These are phyloP conservation scores for Globisporangium yorkense DNA, from an alignment of 352 stramenopile species.

Conservation along the genomic window DNA sequence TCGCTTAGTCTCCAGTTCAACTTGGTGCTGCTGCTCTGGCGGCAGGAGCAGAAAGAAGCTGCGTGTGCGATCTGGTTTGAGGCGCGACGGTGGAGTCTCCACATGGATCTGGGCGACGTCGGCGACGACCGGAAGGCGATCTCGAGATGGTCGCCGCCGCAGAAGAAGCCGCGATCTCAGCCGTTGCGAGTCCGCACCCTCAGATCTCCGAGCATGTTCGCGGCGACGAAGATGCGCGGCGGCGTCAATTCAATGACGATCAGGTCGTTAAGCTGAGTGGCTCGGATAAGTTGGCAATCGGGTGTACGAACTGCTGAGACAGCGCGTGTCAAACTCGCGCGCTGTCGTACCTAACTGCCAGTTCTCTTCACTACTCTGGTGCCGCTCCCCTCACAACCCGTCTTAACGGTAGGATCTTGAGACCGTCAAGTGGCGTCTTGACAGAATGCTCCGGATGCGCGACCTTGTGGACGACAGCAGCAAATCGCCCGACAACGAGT, in stretches of 20 bases:
- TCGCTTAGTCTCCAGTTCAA: constrained; percentile 61
- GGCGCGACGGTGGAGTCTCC: constrained; percentile 43
- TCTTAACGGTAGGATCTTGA: too few relatives aligned
- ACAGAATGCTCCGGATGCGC: background rate
- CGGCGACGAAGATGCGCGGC: constrained; percentile 4
- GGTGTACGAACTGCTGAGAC: too few relatives aligned
- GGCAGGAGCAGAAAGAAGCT: constrained; percentile 30
- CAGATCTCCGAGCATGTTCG: constrained; percentile 42
- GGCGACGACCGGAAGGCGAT: constrained; percentile 15
- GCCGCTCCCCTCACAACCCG: too few relatives aligned
- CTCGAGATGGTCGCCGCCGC: constrained; percentile 11
- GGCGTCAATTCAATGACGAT: too few relatives aligned
- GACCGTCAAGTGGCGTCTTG: too few relatives aligned
- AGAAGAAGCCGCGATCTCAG: constrained; percentile 24
- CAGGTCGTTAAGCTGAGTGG: too few relatives aligned
- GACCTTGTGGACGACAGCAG: background rate
- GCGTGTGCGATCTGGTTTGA: constrained; percentile 69
- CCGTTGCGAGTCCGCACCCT: constrained; percentile 2
- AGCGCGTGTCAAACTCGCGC: too few relatives aligned
- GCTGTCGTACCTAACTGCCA: too few relatives aligned
- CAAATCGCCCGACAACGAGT: background rate
- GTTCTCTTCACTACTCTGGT: too few relatives aligned
- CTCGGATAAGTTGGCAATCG: too few relatives aligned
- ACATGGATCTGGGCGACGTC: constrained; percentile 23
- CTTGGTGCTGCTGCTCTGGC: constrained; percentile 69